Base-by-base conservation (phyloP, 2,329 filamentous ascomycete genomes). In the Beauveria sp. region DNA sequence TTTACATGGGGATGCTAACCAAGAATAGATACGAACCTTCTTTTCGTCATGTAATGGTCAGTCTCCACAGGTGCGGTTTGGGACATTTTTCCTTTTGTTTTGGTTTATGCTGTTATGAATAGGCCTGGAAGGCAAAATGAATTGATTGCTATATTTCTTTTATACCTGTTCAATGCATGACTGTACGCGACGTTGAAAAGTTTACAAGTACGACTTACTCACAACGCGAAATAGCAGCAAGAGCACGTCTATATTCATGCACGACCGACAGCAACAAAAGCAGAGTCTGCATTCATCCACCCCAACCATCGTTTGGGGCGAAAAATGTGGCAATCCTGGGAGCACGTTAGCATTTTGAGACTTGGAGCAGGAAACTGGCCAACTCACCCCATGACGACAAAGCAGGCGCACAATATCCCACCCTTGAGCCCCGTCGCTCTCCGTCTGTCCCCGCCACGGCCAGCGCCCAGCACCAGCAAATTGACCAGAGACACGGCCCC, bases 401-500 rank as follows among this genome's bases (percentile, higher is more conserved):
- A 84, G 42, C 79, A 80, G 2, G 79, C 79, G 66, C 80, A 80
- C 65, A 84, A 74, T 43, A 84, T 68, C 1, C 80, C 81, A 22
- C 88, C 88, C 72, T 89, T 75, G 6, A 76, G 50, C 0, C 73
- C 72, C 4, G 69, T 72, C 0, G 86, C 65, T 60, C 69, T 69
- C 1, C 90, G 79, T 65, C 88, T 89, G 68, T 89, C 88, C 68
- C 48, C 26, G 12, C n/a, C n/a, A 3, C 48, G 48, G 9, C 24
- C 26, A 12, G 20, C 57, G 5, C 49, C n/a, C 24, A 60, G n/a
- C 42, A 91, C 87, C n/a, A 91, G 76, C 67, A 90, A 86, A 72
- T 90, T 90, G 68, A 91, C 88, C 53, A 91, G 83, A 63, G 91
- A 78, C 3, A 88, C 87, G 3, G 81, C 84, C 5, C 89, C 83